These are phyloP conservation scores for Lecanoromycetidae sp. DNA, from an alignment of 2,329 filamentous ascomycete species.

Conservation along the genomic window DNA sequence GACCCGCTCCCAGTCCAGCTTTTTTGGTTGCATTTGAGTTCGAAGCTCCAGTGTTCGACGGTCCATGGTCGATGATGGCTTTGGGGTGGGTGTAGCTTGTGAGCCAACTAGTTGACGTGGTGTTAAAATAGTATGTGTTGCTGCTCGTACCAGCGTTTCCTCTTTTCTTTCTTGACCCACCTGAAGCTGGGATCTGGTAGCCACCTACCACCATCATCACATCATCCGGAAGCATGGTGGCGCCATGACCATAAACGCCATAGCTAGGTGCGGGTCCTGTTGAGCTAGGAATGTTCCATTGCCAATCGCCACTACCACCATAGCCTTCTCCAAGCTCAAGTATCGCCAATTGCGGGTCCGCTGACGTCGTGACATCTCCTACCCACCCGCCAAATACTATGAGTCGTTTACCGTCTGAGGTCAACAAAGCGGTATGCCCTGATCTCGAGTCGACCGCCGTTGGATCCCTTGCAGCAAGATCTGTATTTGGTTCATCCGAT, in stretches of 20 bases:
- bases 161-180: constrained; percentile 23
- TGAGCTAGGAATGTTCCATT: constrained; percentile 30
- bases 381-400: constrained; percentile 88
- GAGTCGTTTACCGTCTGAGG: constrained; percentile 63
- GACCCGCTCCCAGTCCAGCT: constrained; percentile 50
- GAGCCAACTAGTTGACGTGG: constrained; percentile 48
- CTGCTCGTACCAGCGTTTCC: constrained; percentile 29
- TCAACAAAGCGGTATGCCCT: constrained; percentile 75
- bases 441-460: constrained; percentile 62
- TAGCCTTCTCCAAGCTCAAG: constrained; percentile 65
- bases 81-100: constrained; percentile 37
- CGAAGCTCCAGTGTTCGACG: constrained; percentile 14
- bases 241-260: constrained; percentile 51
- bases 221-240: constrained; percentile 47
- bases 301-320: constrained; percentile 38
- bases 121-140: constrained; percentile 48
- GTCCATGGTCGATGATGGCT: constrained; percentile 7
- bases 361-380: constrained; percentile 62
- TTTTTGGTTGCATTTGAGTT: constrained; percentile 28
- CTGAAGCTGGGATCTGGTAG: constrained; percentile 37
- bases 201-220: constrained; percentile 52
- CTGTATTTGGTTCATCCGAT: constrained; percentile 33
- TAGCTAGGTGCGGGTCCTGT: constrained; percentile 29
- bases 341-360: constrained; percentile 68
- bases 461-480: constrained; percentile 43